A percentile compares a stretch with the other conserved stretches of the same genome.
Conservation (phyloP, 2,329 filamentous ascomycete species). For the Cercospora sp. region DNA sequence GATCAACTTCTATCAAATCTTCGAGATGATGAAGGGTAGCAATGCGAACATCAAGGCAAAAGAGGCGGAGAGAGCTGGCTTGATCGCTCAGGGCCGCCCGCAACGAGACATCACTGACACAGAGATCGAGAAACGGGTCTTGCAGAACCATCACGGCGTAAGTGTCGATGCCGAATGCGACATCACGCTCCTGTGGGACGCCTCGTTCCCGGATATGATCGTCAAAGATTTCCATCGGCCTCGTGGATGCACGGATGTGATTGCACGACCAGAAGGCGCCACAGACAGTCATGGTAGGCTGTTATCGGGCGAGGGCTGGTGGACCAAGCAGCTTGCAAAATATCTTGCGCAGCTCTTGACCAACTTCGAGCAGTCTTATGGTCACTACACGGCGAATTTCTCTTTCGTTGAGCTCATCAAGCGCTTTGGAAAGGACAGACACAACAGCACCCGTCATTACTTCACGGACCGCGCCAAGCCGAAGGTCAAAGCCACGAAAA, state of each 20-base stretch:
- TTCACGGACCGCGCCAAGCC: background rate
- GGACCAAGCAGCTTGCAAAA: background rate
- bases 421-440: background rate
- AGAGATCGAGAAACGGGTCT: background rate
- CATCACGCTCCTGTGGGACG: background rate
- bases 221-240: background rate
- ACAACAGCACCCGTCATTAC: background rate
- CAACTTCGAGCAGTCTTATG: background rate
- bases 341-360: background rate
- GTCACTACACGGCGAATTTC: background rate
- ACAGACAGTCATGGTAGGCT: background rate
- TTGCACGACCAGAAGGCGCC: background rate
- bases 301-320: background rate
- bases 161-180: background rate
- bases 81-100: background rate
- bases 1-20: background rate
- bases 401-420: background rate
- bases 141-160: background rate
- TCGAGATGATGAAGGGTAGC: background rate
- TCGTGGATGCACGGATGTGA: background rate
- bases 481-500: background rate
- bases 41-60: background rate
- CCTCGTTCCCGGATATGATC: background rate
- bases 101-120: background rate
- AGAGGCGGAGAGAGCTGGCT: background rate